These are phyloP conservation scores for Lantana camara DNA, from an alignment of 257 asterid genomes.

Conservation along the genomic window DNA sequence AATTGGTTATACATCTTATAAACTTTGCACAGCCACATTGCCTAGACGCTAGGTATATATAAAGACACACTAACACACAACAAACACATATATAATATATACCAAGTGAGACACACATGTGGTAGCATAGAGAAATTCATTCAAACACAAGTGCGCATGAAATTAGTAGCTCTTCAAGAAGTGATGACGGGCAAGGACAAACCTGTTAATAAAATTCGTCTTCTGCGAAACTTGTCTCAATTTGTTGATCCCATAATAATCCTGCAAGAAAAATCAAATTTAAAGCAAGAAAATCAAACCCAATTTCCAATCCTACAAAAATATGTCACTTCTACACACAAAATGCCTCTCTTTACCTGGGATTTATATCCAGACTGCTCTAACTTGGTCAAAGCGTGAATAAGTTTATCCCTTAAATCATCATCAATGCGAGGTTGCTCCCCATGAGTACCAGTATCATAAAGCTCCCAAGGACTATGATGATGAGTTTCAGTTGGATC, in stretches of 20 bases:
- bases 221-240: slow-evolving; percentile 73
- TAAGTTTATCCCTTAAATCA: slow-evolving; percentile 54
- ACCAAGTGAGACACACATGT: no score
- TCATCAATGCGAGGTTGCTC: slow-evolving; percentile 76
- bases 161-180: not conserved
- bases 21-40: no score
- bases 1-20: no score
- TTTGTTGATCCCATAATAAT: slow-evolving; percentile 71
- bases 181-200: slow-evolving; percentile 26
- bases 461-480: slow-evolving; percentile 98
- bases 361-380: slow-evolving; percentile 61
- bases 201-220: slow-evolving; percentile 78
- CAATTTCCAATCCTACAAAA: slow-evolving; percentile 11
- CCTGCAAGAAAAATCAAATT: slow-evolving; percentile 74
- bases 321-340: not conserved
- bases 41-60: no score
- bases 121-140: no score
- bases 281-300: slow-evolving; percentile 9
- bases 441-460: slow-evolving; percentile 60
- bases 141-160: not conserved
- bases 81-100: no score
- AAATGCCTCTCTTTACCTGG: slow-evolving; percentile 48
- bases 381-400: slow-evolving; percentile 57
- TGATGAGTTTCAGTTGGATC: slow-evolving; percentile 73
- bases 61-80: no score